Evolutionary conservation across 2,329 filamentous ascomycete species (phyloP), one percentile per base, ranked within the genome.

Genomic region (Alternaria metachromatica): DNA sequence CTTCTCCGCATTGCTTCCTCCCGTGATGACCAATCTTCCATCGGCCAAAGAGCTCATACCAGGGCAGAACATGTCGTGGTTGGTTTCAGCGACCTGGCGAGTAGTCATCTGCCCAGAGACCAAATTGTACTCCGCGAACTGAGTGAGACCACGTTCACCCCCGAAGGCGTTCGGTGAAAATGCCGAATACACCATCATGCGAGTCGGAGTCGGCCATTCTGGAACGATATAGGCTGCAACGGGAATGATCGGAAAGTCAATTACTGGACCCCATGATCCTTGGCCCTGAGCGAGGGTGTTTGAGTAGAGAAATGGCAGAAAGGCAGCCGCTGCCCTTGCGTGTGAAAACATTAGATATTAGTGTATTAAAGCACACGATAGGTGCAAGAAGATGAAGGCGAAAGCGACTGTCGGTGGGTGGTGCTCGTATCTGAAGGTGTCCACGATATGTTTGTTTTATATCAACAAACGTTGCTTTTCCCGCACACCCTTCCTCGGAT

Each of bases 61-160:
- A 2, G 70, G 68, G 44, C 70, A 72, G 46, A 72, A 72, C 70
- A 72, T 72, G 30, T 72, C 70, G 37, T 72, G 70, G 3, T 66
- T 53, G 28, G 68, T 72, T 20, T 72, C 66, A 9, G 66, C 46
- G 18, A 72, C 64, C 21, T 65, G 56, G 9, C 68, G 70, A 8
- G 49, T 43, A 4, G 70, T 69, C 8, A 71, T 58, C 4, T 62
- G 60, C 3, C 66, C 64, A 13, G 51, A 68, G 12, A 58, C 46
- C 28, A 55, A 60, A 28, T 72, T 70, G 48, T 64, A 71, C 21
- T 71, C 68, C 10, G 70, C 67, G 48, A 72, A 70, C 28, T 72
- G 70, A 18, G 70, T 72, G 23, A 58, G 21, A 13, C 70, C 70
- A n/a, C 57, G 54, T 48, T 58, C 49, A 28, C 63, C 62, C 11